Evolutionary conservation across 176 grass and related monocot species (phyloP), one percentile per base, ranked within the genome.

Genomic region (Zoysia pacifica): DNA sequence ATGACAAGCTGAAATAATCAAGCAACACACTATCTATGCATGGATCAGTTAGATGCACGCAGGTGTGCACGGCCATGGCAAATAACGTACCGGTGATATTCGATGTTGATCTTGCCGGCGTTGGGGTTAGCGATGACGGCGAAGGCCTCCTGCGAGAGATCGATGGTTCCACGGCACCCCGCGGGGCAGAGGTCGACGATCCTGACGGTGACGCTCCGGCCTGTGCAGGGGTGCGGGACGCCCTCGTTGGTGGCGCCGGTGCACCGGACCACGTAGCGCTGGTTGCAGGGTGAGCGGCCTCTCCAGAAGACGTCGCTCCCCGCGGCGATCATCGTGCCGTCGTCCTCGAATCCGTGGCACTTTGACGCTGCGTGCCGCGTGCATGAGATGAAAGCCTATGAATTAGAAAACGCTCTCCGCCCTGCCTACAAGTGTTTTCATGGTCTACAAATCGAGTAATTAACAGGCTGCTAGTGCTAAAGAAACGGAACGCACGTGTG

Each of bases 91-190:
- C 38, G 46, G 66, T 1, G 81, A 47, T 83, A 91, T 0, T 88
- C 53, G 74, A 91, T 80, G 3, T 72, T 8, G 72, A 91, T 75
- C 86, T 88, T 88, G 67, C 90, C 89, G 40, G 78, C 90, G 59
- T 79, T 47, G 1, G 63, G 74, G 58, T 91, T 4, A 52, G 86
- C 90, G 39, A 91, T 88, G 67, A 52, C 7, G 59, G 86, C 74
- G 82, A 91, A 91, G 37, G 90, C 90, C 68, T 91, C 77, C 82
- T 88, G 70, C 10, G 90, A 91, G 67, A 91, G 82, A 78, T 88
- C 90, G 3, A 91, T 50, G 13, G 86, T 91, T 58, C 62, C 77
- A 3, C 38, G 62, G 68, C 83, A 90, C 28, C 28, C 79, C 0
- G 59, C 1, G 0, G 84, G 84, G 84, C 83, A 87, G 79, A 42